A percentile compares a stretch with the other conserved stretches of the same genome.
Evolutionary conservation across 2,329 filamentous ascomycete genomes (phyloP).

Genomic region (Fonsecaea multimorphosa): DNA sequence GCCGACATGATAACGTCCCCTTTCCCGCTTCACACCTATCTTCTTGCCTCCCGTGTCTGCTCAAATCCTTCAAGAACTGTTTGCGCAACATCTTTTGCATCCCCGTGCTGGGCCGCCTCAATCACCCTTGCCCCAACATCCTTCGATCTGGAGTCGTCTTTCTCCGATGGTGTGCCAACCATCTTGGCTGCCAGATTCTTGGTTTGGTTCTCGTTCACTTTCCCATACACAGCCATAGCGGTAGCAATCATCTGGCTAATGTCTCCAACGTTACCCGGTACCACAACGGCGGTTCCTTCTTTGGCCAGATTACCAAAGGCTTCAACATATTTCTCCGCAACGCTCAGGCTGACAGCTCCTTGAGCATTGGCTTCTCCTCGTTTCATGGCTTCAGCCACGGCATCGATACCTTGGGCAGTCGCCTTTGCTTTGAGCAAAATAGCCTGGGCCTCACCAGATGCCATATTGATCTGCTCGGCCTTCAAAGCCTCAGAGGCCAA

Average conservation of each 20-base stretch:
- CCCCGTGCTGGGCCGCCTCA: constrained; percentile 43
- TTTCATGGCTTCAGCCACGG: constrained; percentile 76
- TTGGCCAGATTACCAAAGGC: constrained; percentile 91
- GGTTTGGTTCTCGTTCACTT: constrained; percentile 81
- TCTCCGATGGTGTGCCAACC: constrained; percentile 42
- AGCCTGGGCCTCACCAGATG: constrained; percentile 90
- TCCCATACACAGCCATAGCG: constrained; percentile 92
- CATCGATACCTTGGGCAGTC: constrained; percentile 86
- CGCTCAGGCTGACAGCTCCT: constrained; percentile 80
- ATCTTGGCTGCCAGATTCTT: constrained; percentile 58
- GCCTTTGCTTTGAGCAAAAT: constrained; percentile 85
- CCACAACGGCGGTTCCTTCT: constrained; percentile 93
- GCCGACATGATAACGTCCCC: not conserved
- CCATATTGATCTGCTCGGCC: constrained; percentile 90
- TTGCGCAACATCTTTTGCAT: constrained; percentile 53
- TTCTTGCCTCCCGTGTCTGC: constrained; percentile 45
- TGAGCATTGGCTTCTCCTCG: constrained; percentile 77
- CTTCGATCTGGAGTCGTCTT: constrained; percentile 24
- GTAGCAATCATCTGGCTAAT: constrained; percentile 97
- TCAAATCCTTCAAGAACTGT: constrained; percentile 59
- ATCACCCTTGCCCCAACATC: constrained; percentile 37
- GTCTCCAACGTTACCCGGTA: constrained; percentile 95
- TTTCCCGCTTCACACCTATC: constrained; percentile 29
- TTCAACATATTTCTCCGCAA: constrained; percentile 98
- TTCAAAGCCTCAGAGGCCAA: constrained; percentile 90